Conservation (phyloP, 2,329 filamentous ascomycete genomes). For the Endoconidiophora polonica region DNA sequence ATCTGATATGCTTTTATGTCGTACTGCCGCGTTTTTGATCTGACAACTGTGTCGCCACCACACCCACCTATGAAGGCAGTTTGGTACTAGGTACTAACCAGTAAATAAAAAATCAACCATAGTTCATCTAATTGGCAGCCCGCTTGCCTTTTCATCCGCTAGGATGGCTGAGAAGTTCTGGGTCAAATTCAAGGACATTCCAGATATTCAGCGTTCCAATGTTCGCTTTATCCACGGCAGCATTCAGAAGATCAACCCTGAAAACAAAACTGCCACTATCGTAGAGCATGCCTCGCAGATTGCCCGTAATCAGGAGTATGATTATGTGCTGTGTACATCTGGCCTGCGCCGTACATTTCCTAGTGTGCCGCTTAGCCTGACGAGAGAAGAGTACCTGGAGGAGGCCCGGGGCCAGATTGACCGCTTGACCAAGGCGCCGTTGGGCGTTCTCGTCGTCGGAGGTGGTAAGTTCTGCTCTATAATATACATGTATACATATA, state of each 20-base stretch:
- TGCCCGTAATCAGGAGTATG: constrained; percentile 37
- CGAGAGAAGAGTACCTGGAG: constrained; percentile 42
- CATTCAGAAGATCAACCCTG: constrained; percentile 42
- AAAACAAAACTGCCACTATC: constrained; percentile 41
- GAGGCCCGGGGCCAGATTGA: constrained; percentile 46
- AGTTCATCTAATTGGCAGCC: constrained; percentile 65
- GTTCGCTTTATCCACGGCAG: constrained; percentile 51
- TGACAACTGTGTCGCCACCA: constrained; percentile 7
- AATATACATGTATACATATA: too few species aligned
- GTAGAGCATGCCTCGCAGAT: constrained; percentile 30
- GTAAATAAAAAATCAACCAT: constrained; percentile 6
- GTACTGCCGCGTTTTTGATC: not conserved
- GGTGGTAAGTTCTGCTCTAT: constrained; percentile 30
- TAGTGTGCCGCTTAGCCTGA: constrained; percentile 51
- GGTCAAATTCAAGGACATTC: constrained; percentile 51
- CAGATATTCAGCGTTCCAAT: constrained; percentile 44
- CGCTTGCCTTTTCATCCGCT: constrained; percentile 49
- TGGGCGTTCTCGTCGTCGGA: constrained; percentile 56
- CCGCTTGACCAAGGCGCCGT: constrained; percentile 30
- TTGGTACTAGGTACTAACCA: not conserved
- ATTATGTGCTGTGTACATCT: constrained; percentile 58
- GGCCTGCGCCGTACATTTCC: constrained; percentile 56
- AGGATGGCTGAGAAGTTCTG: constrained; percentile 51
- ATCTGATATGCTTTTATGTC: too few species aligned
- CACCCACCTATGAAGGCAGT: not conserved